phyloP scores from a whole-genome alignment of 176 grass and related monocot genomes.

The Carex pumila region DNA sequence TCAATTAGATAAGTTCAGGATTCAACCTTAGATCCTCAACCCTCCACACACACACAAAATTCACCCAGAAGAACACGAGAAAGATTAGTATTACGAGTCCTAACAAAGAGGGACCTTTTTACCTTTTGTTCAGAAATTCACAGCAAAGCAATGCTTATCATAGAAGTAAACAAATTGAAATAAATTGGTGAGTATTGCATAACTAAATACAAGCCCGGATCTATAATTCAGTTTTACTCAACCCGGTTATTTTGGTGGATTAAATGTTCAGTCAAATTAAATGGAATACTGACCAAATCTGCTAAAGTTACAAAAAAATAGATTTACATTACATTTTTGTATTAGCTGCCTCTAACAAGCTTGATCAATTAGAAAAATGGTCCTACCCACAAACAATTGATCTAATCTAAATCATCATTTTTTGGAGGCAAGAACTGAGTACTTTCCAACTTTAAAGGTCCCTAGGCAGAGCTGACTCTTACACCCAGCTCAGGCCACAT shows the following conservation, averaged over 20 bases:
- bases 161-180: not conserved
- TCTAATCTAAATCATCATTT: not conserved
- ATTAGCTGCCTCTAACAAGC: not conserved
- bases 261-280: not conserved
- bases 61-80: not conserved
- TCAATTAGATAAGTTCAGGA: not conserved
- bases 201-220: not conserved
- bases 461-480: not conserved
- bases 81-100: not conserved
- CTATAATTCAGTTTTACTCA: not conserved
- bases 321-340: too few species aligned
- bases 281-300: not conserved
- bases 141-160: not conserved
- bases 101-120: not conserved
- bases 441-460: not conserved
- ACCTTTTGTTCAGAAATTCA: not conserved
- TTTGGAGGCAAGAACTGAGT: not conserved
- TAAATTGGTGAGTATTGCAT: not conserved
- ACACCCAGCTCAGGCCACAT: not conserved
- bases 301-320: not conserved
- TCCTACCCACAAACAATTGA: not conserved
- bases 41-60: not conserved
- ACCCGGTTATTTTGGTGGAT: not conserved
- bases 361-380: too few species aligned
- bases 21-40: not conserved